Evolutionary conservation across 352 stramenopile species (phyloP), one percentile per base, ranked within the genome.

Genomic region (Phytophthora podocarpi): DNA sequence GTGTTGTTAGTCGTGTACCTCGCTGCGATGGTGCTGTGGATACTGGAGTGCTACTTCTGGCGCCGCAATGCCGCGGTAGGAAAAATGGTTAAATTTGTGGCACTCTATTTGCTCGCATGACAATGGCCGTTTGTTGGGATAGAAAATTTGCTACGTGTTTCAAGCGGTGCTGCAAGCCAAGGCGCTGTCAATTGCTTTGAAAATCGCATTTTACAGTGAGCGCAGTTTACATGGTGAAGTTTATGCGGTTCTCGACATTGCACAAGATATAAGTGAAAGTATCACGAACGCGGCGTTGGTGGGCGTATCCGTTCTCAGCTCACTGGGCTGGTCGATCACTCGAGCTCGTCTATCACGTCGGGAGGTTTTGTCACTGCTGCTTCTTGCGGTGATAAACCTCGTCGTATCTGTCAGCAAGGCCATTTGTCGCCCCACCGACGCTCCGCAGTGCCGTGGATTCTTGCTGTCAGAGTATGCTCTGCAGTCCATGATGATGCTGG

Each of bases 281-380:
- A 51, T 50, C 2, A 60, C 69, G 2, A 82, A 35, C 45, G 72
- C 75, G 0, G 53, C 70, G 10, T 60, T 91, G 9, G 48, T 87
- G 0, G 67, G 55, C 11, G 67, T 89, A 23, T 68, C 85, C 40
- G 64, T 87, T 28, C 67, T 84, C 2, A 68, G 68, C 2, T 68
- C 82, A n/a, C 70, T 91, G 6, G 80, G 80, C 0, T 91, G 82
- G 82, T 89, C 82, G 5, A 65, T 88, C 30, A 87, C 73, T 37
- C 73, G 82, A 15, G 66, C 82, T 20, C 26, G 47, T n/a, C 64
- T 89, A 6, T 79, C 69, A 15, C 41, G 47, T 1, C 68, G 73
- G 18, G 82, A 91, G 54, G 52, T 35, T 1, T 69, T 68, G 1
- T 62, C 86, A 24, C 54, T 88, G 11, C 24, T 46, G 1, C 23